Base-by-base conservation (phyloP, 2,329 filamentous ascomycete genomes). In the Didymella exigua region DNA sequence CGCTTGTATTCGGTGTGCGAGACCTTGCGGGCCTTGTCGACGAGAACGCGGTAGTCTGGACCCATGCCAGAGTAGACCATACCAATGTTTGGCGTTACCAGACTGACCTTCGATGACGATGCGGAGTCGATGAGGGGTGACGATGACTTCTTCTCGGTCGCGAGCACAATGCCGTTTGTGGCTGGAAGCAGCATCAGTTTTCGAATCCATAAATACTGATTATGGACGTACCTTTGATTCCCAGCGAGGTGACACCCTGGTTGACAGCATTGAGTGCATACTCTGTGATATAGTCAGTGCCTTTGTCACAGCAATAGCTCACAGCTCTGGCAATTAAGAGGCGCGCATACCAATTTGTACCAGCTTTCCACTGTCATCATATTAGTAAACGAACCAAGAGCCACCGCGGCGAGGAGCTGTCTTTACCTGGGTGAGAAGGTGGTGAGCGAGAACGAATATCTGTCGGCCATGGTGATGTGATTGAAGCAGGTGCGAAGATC, bases 1-100 rank as follows among this genome's bases (percentile, higher is more conserved):
- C 95, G 91, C 86, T 99, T 99, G 87, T 99, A 99, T 77, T 88
- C 89, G 42, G 95, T 96, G 81, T 99, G 95, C 52, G 93, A 96
- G 66, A 97, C 95, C 80, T 98, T 99, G 75, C 95, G 92, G 68
- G 95, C 95, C 78, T 93, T 93, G 83, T 99, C 95, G 68, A 98
- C 95, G 49, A 99, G 85, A 54, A 99, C 91, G 77, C 95, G 88
- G 82, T 98, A 99, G 79, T 99, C 95, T 56, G 95, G 95, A 26
- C 95, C 93, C 95, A 99, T 99, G 75, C 95, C 95, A 47, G 92
- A 93, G 82, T 99, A 99, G 71, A 99, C 95, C 91, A 98, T 97
- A 77, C 95, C 95, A 78, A 99, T 98, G 84, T 99, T 95, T 71
- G 95, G 95, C 42, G 95, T 99, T 81, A 99, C 93, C 76, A 96